Base-by-base conservation (phyloP, 192 early-diverging fungal genomes). In the Coemansia sp. region DNA sequence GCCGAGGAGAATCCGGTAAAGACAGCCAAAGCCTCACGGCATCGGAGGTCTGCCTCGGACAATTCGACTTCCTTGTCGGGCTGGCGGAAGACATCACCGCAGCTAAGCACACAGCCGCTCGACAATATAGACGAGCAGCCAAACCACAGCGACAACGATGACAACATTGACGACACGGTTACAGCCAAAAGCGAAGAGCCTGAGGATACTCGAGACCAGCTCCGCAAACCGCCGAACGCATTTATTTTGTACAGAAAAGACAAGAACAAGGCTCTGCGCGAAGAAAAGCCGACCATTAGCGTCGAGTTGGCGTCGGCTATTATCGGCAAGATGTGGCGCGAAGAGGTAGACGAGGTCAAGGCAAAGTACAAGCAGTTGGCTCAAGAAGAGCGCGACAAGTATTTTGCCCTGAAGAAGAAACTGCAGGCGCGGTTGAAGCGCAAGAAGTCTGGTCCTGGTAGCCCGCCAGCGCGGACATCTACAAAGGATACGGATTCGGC, bases 351-450 rank as follows among this genome's bases (percentile, higher is more conserved):
- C 14, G 64, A 37, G 24, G 62, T 68, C 22, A 71, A 69, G 58
- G 12, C 26, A 0, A 54, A 64, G 38, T 80, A 57, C 62, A 37
- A 64, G 16, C 43, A 71, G 38, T 38, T 41, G 64, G 71, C 77
- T 6, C 37, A 22, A 12, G 14, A 54, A 20, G 68, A 57, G 53
- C 68, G 68, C 49, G 63, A 73, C 18, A 19, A 37, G 63, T 78
- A 78, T 62, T 73, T 73, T 78, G 56, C 61, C 37, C 72, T 66
- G 63, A 78, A 78, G 60, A 78, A 78, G 66, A 59, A 67, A 9
- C 23, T 69, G 5, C 61, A 61, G 49, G 67, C 68, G 6, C 51
- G 48, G 29, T 58, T 69, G 47, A 68, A 61, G 54, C 62, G 56
- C 52, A 65, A 47, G 32, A 72, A 66, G 54, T 3, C 57, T n/a